Evolutionary conservation across 805 yeast species (phyloP), one percentile per base, ranked within the genome.

Genomic region (Huiozyma naganishii): DNA sequence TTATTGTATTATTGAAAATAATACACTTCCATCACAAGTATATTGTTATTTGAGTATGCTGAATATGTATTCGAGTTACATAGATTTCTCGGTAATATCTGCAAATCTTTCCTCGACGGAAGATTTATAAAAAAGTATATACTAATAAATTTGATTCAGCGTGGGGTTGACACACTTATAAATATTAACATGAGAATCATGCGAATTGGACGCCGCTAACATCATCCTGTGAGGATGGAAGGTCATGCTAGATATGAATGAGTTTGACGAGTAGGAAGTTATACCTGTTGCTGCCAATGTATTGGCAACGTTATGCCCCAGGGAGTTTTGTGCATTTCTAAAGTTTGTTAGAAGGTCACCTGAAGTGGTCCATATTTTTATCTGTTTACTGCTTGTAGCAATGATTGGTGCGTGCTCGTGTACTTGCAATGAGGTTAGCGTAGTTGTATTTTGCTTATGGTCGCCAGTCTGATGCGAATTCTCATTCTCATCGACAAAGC

Each of bases 351-450:
- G 66, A 43, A 76, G 59, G 46, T 84, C 83, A 2, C 97, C 97
- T 0, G 83, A 68, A 0, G 95, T 86, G 3, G 95, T 79, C 84
- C 92, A 89, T 5, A 92, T 64, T 38, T 85, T 81, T 11, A 88
- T 78, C 32, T 75, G 71, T 48, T 82, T 82, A 1, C 89, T 80
- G 0, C 95, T 97, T 3, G 95, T 83, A 2, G 89, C 90, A 45
- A 92, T 76, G 2, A 92, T 72, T 1, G 98, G 97, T 0, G 97
- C 98, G 65, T 92, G 98, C 55, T 92, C 98, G 64, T 92, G 98
- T 5, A 86, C 77, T 55, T 84, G 83, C 44, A 87, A 71, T 17
- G 86, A 73, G 6, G 92, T 75, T 73, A 76, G 57, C 1, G 69
- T 63, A 2, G 61, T 52, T 34, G 42, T 41, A 23, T 36, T 54